Percentiles rank a stretch among this genome's conserved stretches.
phyloP scores from a whole-genome alignment of 139 green algal species.

The Microglena sp. region DNA sequence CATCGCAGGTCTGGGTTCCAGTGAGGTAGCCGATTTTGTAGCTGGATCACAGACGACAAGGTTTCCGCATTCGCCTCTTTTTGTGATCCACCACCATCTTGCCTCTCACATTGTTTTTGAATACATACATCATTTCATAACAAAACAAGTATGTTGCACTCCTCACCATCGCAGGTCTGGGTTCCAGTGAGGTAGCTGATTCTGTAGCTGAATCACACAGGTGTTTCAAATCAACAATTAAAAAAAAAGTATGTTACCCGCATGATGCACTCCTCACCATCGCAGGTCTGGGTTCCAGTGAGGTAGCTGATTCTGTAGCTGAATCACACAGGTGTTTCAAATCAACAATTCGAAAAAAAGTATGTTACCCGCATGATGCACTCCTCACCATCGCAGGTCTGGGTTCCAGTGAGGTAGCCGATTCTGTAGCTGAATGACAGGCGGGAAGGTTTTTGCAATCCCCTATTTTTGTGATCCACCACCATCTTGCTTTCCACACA shows the following conservation, averaged over 20 bases:
- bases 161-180: not conserved
- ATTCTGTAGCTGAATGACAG: constrained; percentile 3
- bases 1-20: too few relatives aligned
- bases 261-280: constrained; percentile 1
- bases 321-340: not conserved
- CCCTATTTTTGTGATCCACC: too few relatives aligned
- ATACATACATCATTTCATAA: too few relatives aligned
- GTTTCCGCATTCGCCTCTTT: too few relatives aligned
- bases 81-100: too few relatives aligned
- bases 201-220: not conserved
- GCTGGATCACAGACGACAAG: too few relatives aligned
- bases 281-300: constrained; percentile 1
- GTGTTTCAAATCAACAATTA: not conserved
- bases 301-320: constrained; percentile 4
- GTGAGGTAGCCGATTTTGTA: too few relatives aligned
- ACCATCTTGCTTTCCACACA: too few relatives aligned
- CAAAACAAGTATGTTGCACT: too few relatives aligned
- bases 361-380: not conserved
- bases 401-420: constrained; percentile 1
- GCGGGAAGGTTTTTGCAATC: not conserved
- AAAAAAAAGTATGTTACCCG: not conserved
- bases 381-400: constrained; percentile 3
- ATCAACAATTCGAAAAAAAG: not conserved
- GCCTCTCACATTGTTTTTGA: too few relatives aligned
- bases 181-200: not conserved